A percentile compares a stretch with the other conserved stretches of the same genome.
Evolutionary conservation across 1,284 basidiomycete species (phyloP).

Genomic region (Hemileccinum hortonii): DNA sequence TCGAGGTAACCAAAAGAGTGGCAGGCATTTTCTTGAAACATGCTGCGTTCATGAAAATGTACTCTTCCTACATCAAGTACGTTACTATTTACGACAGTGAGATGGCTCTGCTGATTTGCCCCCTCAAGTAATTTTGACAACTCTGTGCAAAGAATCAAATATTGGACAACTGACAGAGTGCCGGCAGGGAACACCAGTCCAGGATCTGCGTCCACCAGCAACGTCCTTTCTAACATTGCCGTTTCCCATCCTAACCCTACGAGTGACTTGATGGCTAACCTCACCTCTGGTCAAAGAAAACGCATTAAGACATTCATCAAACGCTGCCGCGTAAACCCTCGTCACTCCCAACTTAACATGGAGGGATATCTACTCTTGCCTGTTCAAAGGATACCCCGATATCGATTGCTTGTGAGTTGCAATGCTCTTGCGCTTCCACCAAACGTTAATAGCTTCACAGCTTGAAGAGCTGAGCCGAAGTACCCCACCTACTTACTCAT

Average conservation of each 20-base stretch:
- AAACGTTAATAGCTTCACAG: conserved; percentile 39
- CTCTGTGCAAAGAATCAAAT: conserved; percentile 80
- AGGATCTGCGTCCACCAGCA: conserved; percentile 51
- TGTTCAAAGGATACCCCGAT: conserved; percentile 95
- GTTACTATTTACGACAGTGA: conserved; percentile 32
- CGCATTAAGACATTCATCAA: conserved; percentile 87
- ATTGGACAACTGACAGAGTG: conserved; percentile 69
- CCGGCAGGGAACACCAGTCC: conserved; percentile 41
- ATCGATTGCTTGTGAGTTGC: conserved; percentile 78
- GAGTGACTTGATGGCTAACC: conserved; percentile 43
- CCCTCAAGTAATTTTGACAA: conserved; percentile 83
- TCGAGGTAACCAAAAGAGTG: conserved; percentile 76
- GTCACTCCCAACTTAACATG: conserved; percentile 94
- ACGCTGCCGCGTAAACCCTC: conserved; percentile 78
- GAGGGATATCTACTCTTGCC: conserved; percentile 94
- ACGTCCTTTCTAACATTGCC: conserved; percentile 57
- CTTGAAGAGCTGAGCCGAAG: conserved; percentile 81
- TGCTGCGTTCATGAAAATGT: conserved; percentile 96
- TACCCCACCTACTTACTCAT: conserved; percentile 75
- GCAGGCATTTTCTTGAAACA: conserved; percentile 90
- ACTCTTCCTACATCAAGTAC: conserved; percentile 94
- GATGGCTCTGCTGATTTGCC: conserved; percentile 7
- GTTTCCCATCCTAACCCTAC: conserved; percentile 44
- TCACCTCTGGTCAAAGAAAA: conserved; percentile 77
- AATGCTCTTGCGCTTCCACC: background rate